Conservation (phyloP, 805 yeast species). For the Candida berthetii region DNA sequence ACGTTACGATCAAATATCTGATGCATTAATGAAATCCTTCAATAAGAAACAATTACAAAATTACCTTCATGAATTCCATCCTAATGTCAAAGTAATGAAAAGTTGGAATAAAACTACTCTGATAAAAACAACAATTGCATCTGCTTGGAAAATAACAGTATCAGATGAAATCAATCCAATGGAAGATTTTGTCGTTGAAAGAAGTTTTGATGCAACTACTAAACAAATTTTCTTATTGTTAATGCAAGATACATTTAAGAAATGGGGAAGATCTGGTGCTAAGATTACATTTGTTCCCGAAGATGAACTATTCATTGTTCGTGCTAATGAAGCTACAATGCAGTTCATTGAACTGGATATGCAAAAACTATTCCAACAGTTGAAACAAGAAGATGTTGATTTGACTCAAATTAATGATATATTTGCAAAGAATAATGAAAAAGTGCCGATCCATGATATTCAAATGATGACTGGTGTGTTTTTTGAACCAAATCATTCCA, state of each 20-base stretch:
- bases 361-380: conserved; percentile 9
- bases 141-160: conserved; percentile 12
- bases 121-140: conserved; percentile 5
- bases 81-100: conserved; percentile 1
- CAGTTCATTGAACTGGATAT: conserved; percentile 19
- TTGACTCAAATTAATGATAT: conserved; percentile 7
- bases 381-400: conserved; percentile 10
- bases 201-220: conserved; percentile 13
- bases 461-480: conserved; percentile 17
- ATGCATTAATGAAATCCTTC: conserved; percentile 8
- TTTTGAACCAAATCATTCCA: conserved; percentile 9
- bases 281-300: conserved; percentile 14
- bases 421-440: conserved; percentile 3
- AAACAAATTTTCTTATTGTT: conserved; percentile 15
- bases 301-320: conserved; percentile 14
- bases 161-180: conserved; percentile 9
- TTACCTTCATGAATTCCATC: conserved; percentile 7
- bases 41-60: conserved; percentile 10
- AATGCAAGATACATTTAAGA: conserved; percentile 13
- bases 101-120: conserved; percentile 3
- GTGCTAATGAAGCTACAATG: conserved; percentile 14
- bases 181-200: conserved; percentile 10
- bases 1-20: conserved; percentile 12
- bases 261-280: conserved; percentile 20
- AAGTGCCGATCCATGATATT: conserved; percentile 16